Percentiles rank a stretch among this genome's conserved stretches.
These are phyloP conservation scores for Aureobasidium pullulans DNA, from an alignment of 2,329 filamentous ascomycete species.

Conservation along the genomic window DNA sequence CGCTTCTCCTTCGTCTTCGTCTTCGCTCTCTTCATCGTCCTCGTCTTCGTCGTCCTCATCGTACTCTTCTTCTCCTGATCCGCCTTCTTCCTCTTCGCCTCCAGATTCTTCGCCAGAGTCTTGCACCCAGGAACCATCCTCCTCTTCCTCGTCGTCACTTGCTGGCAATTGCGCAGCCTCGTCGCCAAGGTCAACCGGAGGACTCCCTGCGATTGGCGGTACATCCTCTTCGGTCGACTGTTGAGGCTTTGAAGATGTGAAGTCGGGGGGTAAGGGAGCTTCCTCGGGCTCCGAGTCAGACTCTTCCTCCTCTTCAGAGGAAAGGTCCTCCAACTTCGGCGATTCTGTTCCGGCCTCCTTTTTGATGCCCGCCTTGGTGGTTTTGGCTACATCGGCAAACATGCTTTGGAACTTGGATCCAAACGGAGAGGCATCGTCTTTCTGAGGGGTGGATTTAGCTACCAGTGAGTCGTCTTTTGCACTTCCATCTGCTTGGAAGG, in stretches of 20 bases:
- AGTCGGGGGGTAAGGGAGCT: slow-evolving; percentile 32
- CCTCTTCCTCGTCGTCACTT: slow-evolving; percentile 26
- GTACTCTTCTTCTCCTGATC: slow-evolving; percentile 29
- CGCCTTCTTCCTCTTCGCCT: slow-evolving; percentile 31
- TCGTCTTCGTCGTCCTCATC: slow-evolving; percentile 27
- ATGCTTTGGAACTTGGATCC: slow-evolving; percentile 25
- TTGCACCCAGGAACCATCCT: slow-evolving; percentile 24
- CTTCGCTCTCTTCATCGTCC: slow-evolving; percentile 17
- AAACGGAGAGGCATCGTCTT: slow-evolving; percentile 25
- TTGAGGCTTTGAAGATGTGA: slow-evolving; percentile 24
- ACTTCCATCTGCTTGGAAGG: slow-evolving; percentile 58
- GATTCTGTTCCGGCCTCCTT: slow-evolving; percentile 29
- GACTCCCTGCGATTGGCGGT: slow-evolving; percentile 41
- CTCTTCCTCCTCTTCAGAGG: slow-evolving; percentile 18
- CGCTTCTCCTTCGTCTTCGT: background rate
- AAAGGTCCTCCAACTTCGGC: slow-evolving; percentile 27
- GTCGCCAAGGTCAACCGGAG: slow-evolving; percentile 35
- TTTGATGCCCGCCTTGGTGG: slow-evolving; percentile 30
- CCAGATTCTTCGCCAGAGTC: slow-evolving; percentile 31
- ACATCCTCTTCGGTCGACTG: slow-evolving; percentile 22
- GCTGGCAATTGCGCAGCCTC: slow-evolving; percentile 21
- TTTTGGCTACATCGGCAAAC: slow-evolving; percentile 24
- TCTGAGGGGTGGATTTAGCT: slow-evolving; percentile 34
- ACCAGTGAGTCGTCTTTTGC: slow-evolving; percentile 49
- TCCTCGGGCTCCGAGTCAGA: slow-evolving; percentile 19